phyloP scores from a whole-genome alignment of 2,329 filamentous ascomycete genomes.

The Penicillium sumatraense region DNA sequence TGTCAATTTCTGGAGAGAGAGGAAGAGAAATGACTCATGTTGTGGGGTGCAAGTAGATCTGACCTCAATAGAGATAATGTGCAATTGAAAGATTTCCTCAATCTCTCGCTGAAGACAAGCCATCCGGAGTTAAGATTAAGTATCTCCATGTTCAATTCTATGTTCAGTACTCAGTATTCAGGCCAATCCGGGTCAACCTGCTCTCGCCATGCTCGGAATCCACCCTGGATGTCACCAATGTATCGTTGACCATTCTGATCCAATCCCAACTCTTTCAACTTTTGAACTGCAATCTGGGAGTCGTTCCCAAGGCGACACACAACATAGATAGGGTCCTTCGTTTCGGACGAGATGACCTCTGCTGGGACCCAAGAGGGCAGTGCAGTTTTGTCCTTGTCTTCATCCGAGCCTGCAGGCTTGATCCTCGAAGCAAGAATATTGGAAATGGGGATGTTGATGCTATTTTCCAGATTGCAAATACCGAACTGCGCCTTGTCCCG shows the following conservation, averaged over 20 bases:
- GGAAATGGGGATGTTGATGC: constrained; percentile 63
- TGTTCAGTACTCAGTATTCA: constrained; percentile 5
- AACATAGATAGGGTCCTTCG: constrained; percentile 45
- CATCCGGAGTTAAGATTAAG: too few species aligned
- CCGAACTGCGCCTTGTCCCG: constrained; percentile 83
- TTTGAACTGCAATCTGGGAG: constrained; percentile 51
- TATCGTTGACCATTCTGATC: constrained; percentile 38
- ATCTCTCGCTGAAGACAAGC: too few species aligned
- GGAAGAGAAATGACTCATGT: neutral
- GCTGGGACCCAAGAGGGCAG: constrained; percentile 35
- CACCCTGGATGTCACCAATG: constrained; percentile 49
- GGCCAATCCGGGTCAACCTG: constrained; percentile 45
- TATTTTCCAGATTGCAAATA: constrained; percentile 75
- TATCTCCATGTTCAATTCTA: too few species aligned
- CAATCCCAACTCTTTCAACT: constrained; percentile 44
- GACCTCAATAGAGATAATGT: neutral
- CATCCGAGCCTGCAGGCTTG: neutral
- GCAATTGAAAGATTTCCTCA: too few species aligned
- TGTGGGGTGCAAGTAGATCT: neutral
- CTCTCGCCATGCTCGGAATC: constrained; percentile 47
- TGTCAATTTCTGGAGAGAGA: neutral
- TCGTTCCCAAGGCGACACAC: constrained; percentile 56
- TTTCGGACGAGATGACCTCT: constrained; percentile 25
- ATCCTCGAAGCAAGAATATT: constrained; percentile 39
- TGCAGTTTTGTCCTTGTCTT: constrained; percentile 1